Conservation (phyloP, 768 basidiomycete species). For the Amanita exitialis region DNA sequence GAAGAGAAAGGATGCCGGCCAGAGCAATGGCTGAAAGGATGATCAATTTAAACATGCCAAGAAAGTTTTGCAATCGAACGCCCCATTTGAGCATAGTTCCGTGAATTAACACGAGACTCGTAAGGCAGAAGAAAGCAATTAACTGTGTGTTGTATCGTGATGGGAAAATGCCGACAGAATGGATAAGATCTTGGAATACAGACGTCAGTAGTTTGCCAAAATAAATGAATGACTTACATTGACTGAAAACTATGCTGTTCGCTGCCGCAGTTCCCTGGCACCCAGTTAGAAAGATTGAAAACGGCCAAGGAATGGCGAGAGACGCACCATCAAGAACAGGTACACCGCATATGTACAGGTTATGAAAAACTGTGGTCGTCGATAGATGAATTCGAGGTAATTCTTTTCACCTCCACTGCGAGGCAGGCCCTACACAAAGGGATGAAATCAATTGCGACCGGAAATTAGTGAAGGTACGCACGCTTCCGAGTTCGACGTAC, state of each 20-base stretch:
- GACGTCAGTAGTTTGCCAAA: background rate
- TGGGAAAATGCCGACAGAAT: constrained; percentile 37
- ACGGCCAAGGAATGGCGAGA: background rate
- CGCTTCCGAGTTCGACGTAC: constrained; percentile 69
- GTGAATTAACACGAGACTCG: constrained; percentile 48
- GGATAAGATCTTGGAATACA: constrained; percentile 38
- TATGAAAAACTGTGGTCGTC: constrained; percentile 46
- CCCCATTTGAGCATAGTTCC: constrained; percentile 45
- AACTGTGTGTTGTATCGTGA: constrained; percentile 38
- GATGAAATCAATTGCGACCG: background rate
- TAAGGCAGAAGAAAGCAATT: constrained; percentile 45
- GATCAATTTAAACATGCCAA: constrained; percentile 52
- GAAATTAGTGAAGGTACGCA: constrained; percentile 16
- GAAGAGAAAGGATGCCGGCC: constrained; percentile 43
- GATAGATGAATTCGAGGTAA: constrained; percentile 61
- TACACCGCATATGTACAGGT: constrained; percentile 53
- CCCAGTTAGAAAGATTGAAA: background rate
- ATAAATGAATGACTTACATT: constrained; percentile 37
- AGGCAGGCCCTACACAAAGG: constrained; percentile 44
- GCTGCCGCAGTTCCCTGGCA: constrained; percentile 49
- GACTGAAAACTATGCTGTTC: constrained; percentile 57
- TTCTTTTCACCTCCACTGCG: constrained; percentile 70
- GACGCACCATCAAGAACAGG: constrained; percentile 43
- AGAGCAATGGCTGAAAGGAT: constrained; percentile 40
- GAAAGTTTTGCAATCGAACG: constrained; percentile 49